Percentiles rank a stretch among this genome's conserved stretches.
Evolutionary conservation across 2,329 filamentous ascomycete species (phyloP).

Genomic region (Periconia digitata): DNA sequence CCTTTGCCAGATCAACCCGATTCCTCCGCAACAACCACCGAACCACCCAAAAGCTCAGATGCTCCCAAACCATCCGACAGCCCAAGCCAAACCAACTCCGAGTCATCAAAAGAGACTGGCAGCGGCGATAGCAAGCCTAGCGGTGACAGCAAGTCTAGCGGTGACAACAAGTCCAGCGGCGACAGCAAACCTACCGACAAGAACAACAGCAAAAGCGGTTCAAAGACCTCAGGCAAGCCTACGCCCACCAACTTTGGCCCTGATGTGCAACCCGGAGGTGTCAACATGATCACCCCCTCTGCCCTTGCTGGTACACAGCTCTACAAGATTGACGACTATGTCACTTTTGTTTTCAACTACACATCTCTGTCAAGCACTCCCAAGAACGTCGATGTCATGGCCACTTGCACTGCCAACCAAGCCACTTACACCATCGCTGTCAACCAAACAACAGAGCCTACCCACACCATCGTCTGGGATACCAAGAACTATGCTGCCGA

Average conservation of each 20-base stretch:
- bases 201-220: constrained; percentile 15
- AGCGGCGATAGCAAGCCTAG: constrained; percentile 9
- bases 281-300: constrained; percentile 63
- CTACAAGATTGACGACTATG: constrained; percentile 64
- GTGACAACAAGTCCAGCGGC: constrained; percentile 12
- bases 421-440: constrained; percentile 63
- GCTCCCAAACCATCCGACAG: background rate
- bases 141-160: constrained; percentile 12
- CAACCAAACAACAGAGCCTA: constrained; percentile 59
- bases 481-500: constrained; percentile 54
- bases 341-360: constrained; percentile 71
- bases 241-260: constrained; percentile 50
- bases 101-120: constrained; percentile 13
- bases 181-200: constrained; percentile 12
- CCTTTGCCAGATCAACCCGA: constrained; percentile 2
- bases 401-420: constrained; percentile 61
- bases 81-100: background rate
- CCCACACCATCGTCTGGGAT: constrained; percentile 61
- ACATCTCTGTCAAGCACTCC: constrained; percentile 64
- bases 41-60: background rate
- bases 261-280: constrained; percentile 59
- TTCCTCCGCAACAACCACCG: background rate
- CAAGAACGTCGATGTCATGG: constrained; percentile 61
- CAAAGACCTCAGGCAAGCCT: constrained; percentile 22
- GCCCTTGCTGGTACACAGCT: constrained; percentile 54